Base-by-base conservation (phyloP, 148 eudicot species). In the Rhododendron ovatum region DNA sequence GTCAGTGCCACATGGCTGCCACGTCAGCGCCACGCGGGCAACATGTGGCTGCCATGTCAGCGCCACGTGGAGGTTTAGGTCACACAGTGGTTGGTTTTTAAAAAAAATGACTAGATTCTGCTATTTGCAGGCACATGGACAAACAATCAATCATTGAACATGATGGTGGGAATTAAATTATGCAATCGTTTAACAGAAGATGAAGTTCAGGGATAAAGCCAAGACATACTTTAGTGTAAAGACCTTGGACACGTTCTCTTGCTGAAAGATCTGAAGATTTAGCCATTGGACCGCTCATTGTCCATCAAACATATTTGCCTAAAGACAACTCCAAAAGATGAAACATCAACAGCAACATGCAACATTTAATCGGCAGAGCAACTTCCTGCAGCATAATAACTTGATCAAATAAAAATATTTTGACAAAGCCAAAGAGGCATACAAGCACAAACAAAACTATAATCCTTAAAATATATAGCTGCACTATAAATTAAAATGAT, bases 271-370 rank as follows among this genome's bases (percentile, higher is more conserved):
- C 92, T 74, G 91, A 89, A 80, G 93, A 86, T 71, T 91, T 95
- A 90, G 91, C 95, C 99, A 95, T 95, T 85, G 85, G 93, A 88
- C 92, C 88, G 83, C 94, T 93, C 98, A 95, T 96, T 84, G 53
- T 91, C 89, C 93, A 92, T 91, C 90, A 90, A 93, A 86, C 84
- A 86, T 63, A 71, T 84, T 82, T 87, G 81, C 77, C 26, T 55
- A 84, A 45, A 83, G 61, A 78, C 82, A 82, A 88, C 86, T 41
- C 30, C 39, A 79, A 84, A 55, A 83, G 84, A 80, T 77, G 63
- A 82, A 50, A 78, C 85, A 59, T 87, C 86, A 85, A 55, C 63
- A 84, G 88, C 63, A 80, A 82, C 81, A 78, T 86, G 86, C 85
- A 91, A 87, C 84, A 35, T 61, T 39, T 61, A 61, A 20, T 39